Conservation (phyloP, 768 basidiomycete genomes). For the Hirschioporus abietinus region DNA sequence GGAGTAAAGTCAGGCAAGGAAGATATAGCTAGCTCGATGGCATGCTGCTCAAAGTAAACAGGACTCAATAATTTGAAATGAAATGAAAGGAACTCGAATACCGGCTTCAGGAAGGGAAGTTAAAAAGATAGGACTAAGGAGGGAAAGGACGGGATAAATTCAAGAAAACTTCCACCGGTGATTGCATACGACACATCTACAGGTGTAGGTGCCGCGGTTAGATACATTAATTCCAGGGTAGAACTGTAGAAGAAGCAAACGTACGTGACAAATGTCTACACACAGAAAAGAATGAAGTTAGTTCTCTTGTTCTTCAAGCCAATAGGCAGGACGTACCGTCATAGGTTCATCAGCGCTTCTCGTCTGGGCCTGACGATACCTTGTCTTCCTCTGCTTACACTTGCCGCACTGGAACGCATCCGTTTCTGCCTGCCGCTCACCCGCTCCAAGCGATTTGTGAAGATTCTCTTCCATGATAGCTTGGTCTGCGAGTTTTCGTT, state of each 20-base stretch:
- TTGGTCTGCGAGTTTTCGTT: constrained; percentile 77
- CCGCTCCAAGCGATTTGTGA: constrained; percentile 86
- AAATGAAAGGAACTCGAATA: too few species aligned
- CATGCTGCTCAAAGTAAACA: too few species aligned
- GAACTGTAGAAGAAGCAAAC: constrained; percentile 15
- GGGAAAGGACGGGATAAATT: constrained; percentile 11
- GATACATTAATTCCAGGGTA: constrained; percentile 4
- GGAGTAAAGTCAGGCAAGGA: neutral
- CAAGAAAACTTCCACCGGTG: constrained; percentile 62
- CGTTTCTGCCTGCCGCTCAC: constrained; percentile 88
- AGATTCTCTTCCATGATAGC: constrained; percentile 83
- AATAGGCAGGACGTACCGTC: constrained; percentile 57
- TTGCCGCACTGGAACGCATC: constrained; percentile 95
- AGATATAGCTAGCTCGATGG: too few species aligned
- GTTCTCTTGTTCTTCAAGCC: too few species aligned
- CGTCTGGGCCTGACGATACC: constrained; percentile 95
- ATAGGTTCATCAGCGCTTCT: constrained; percentile 98
- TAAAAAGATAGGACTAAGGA: too few species aligned
- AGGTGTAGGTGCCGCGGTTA: constrained; percentile 19
- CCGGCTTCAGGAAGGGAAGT: too few species aligned
- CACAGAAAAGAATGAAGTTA: constrained; percentile 10
- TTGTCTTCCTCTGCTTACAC: constrained; percentile 92
- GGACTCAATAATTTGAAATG: too few species aligned
- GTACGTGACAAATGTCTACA: constrained; percentile 85
- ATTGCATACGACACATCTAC: constrained; percentile 2